These are phyloP conservation scores for Calendula officinalis DNA, from an alignment of 129 eudicot species.

Conservation along the genomic window DNA sequence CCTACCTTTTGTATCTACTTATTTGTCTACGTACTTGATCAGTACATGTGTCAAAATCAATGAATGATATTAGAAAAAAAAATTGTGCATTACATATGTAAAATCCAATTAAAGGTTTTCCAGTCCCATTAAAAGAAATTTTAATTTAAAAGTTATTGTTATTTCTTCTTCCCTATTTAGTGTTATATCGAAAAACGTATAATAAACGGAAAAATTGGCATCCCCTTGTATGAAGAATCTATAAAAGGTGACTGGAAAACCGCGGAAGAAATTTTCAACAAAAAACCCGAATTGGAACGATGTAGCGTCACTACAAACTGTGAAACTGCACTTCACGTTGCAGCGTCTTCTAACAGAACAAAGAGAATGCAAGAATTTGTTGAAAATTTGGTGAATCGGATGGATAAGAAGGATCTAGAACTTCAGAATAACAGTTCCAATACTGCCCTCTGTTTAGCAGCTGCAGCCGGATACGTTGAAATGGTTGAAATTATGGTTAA, in stretches of 20 bases:
- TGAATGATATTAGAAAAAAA: too few species aligned
- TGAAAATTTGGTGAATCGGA: conserved; percentile 17
- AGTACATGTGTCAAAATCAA: too few species aligned
- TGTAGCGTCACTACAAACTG: conserved; percentile 35
- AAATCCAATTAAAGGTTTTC: too few species aligned
- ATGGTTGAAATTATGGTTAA: conserved; percentile 35
- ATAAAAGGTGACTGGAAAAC: conserved; percentile 42
- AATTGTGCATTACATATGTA: too few species aligned
- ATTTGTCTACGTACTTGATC: too few species aligned
- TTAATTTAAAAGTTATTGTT: too few species aligned
- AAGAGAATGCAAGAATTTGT: conserved; percentile 35
- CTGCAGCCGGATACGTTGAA: conserved; percentile 40
- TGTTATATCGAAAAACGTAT: too few species aligned
- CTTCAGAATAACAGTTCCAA: conserved; percentile 28
- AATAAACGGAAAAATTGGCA: too few species aligned
- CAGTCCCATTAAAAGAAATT: too few species aligned
- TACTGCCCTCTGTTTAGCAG: conserved; percentile 60
- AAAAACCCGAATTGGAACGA: not conserved
- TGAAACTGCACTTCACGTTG: conserved; percentile 57
- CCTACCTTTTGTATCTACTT: too few species aligned
- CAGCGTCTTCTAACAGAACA: conserved; percentile 30
- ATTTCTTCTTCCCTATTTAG: too few species aligned
- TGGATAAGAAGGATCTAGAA: conserved; percentile 29
- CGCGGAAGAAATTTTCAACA: conserved; percentile 31
- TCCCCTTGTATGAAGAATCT: conserved; percentile 38